phyloP scores from a whole-genome alignment of 2,329 filamentous ascomycete genomes.

The Aurifilum marmelostoma region DNA sequence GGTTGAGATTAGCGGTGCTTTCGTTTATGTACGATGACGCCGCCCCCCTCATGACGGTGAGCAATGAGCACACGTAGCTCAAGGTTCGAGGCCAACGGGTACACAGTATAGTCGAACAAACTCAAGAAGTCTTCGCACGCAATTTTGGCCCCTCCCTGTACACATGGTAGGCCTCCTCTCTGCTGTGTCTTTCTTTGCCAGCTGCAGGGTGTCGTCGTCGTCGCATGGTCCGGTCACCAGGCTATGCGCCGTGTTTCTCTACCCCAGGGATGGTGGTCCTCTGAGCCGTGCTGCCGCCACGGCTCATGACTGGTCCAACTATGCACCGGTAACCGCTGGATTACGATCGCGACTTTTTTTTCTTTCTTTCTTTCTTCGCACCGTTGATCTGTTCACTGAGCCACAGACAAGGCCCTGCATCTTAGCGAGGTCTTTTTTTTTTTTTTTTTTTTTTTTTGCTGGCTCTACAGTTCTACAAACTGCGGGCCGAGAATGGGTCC shows the following conservation, averaged over 20 bases:
- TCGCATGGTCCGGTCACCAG: neutral
- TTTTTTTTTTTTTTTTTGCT: neutral
- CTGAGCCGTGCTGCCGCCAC: too few relatives aligned
- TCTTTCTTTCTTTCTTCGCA: neutral
- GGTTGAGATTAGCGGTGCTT: slow-evolving; percentile 8
- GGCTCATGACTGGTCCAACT: neutral
- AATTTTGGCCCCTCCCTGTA: neutral
- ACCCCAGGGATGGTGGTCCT: neutral
- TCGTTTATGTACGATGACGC: slow-evolving; percentile 16
- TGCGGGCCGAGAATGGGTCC: neutral
- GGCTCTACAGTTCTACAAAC: neutral
- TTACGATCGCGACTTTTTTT: neutral
- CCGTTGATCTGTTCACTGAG: neutral
- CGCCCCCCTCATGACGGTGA: neutral
- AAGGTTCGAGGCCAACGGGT: neutral
- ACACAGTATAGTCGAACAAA: neutral
- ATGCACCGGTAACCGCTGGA: neutral
- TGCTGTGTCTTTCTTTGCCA: neutral
- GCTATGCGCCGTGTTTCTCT: neutral
- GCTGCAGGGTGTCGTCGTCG: neutral
- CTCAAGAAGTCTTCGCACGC: neutral
- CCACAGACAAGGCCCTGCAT: neutral
- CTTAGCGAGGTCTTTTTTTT: too few relatives aligned
- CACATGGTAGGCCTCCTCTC: neutral
- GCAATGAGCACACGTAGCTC: neutral